Percentiles rank a stretch among this genome's conserved stretches.
Conservation (phyloP, 805 yeast species). For the Suhomyces emberorum region DNA sequence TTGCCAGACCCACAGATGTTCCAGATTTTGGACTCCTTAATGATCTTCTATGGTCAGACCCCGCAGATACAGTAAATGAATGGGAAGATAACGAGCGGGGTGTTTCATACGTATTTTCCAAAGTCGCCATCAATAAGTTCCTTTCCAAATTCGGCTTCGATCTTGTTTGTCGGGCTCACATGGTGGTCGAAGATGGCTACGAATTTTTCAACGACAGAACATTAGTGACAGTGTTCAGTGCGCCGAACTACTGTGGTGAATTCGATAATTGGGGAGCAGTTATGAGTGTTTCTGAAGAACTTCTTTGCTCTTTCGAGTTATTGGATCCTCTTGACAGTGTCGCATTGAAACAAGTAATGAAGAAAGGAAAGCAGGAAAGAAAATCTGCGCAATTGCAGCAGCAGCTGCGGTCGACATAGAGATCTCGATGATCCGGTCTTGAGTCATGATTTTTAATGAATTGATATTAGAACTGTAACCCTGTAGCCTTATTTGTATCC, state of each 20-base stretch:
- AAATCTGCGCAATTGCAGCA: constrained; percentile 46
- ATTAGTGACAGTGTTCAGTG: constrained; percentile 69
- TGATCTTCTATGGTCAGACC: constrained; percentile 82
- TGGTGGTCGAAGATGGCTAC: constrained; percentile 83
- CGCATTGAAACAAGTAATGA: constrained; percentile 93
- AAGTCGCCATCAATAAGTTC: constrained; percentile 77
- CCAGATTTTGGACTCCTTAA: constrained; percentile 79
- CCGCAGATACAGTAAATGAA: constrained; percentile 76
- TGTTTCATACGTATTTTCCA: constrained; percentile 74
- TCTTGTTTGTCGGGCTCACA: constrained; percentile 79
- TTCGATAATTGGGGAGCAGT: constrained; percentile 97
- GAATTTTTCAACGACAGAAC: constrained; percentile 72
- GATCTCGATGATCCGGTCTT: no score
- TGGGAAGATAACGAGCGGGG: constrained; percentile 91
- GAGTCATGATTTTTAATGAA: no score
- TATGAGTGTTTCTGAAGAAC: constrained; percentile 92
- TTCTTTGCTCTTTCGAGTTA: constrained; percentile 88
- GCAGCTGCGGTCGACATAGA: constrained; percentile 4
- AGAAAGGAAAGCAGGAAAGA: constrained; percentile 86
- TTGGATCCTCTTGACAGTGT: constrained; percentile 91
- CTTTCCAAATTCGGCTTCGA: constrained; percentile 73
- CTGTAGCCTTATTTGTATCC: no score
- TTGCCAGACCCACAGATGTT: constrained; percentile 80
- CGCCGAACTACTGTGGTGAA: constrained; percentile 80
- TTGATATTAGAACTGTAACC: no score